These are phyloP conservation scores for Sporisorium graminicola DNA, from an alignment of 1,284 basidiomycete species.

Conservation along the genomic window DNA sequence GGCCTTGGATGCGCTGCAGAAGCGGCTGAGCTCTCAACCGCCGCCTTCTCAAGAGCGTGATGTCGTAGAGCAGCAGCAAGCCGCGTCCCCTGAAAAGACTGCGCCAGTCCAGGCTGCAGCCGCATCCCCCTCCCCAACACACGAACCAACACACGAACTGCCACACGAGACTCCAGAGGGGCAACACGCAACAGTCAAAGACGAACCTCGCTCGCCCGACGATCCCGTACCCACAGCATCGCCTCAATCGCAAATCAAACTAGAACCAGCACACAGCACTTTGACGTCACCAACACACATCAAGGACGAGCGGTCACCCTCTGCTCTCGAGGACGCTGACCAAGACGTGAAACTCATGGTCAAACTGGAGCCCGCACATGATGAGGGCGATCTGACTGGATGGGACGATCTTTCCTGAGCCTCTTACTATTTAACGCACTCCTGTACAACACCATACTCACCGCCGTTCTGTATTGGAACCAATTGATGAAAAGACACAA, in stretches of 20 bases:
- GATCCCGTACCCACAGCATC: background rate
- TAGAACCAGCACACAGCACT: background rate
- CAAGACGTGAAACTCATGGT: conserved; percentile 8
- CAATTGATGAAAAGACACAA: too few relatives aligned
- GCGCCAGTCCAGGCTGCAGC: background rate
- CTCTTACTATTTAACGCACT: background rate
- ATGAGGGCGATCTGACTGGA: conserved; percentile 31
- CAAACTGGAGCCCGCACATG: conserved; percentile 16
- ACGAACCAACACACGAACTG: background rate
- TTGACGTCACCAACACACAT: conserved; percentile 1
- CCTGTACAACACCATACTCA: background rate
- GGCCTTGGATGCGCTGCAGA: conserved; percentile 47
- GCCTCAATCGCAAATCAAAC: background rate
- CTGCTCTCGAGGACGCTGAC: background rate
- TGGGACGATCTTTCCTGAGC: conserved; percentile 43
- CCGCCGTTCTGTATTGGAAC: too few relatives aligned
- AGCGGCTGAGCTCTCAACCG: conserved; percentile 4
- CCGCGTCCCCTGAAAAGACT: background rate
- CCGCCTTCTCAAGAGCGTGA: background rate
- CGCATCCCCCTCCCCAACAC: background rate
- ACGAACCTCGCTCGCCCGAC: background rate
- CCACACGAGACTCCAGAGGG: background rate
- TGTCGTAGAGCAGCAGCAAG: background rate
- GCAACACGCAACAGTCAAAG: background rate
- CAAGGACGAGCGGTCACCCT: conserved; percentile 14